Evolutionary conservation across 129 eudicot species (phyloP), one percentile per base, ranked within the genome.

Genomic region (Gnaphalium uliginosum): DNA sequence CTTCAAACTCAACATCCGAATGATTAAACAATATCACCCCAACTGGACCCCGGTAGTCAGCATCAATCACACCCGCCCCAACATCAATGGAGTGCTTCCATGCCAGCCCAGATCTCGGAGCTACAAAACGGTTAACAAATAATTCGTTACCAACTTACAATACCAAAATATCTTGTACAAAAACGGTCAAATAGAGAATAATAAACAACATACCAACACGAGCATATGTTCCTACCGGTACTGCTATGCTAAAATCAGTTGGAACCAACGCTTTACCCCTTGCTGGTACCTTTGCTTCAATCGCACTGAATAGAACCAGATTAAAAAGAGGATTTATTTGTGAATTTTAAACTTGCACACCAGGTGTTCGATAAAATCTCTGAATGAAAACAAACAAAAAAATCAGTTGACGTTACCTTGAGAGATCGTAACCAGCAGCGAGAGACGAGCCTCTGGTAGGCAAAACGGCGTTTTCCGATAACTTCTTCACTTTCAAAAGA

Each of bases 51-150:
- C 85, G 62, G 71, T 77, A 82, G 17, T 82, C 85, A 0, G 85
- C 96, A 85, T 95, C 99, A 3, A 95, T 82, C 27, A 95, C 99
- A 6, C 99, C 99, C 1, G 94, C 99, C 0, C 99, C 99, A 4
- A 95, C 96, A 70, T 95, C 99, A 24, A 91, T 85, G 4, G 94
- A 95, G 74, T 91, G 93, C 83, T 91, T 87, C 99, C 97, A 95
- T n/a, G 99, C 76, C 73, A 91, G 50, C 4, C 99, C 94, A 6
- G 99, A 95, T 29, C 99, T 69, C n/a, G 99, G 96, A 3, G 99
- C 99, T 93, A 26, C 39, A 64, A 43, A 46, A 14, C 62, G 76
- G 67, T 18, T 15, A 26, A 25, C 33, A 60, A 25, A 7, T 15
- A 14, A 4, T 2, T 61, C n/a, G 8, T 23, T 26, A 50, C 15